Evolutionary conservation across 345 rosid genomes (phyloP), one percentile per base, ranked within the genome.

Genomic region (Excoecaria cochinchinensis): DNA sequence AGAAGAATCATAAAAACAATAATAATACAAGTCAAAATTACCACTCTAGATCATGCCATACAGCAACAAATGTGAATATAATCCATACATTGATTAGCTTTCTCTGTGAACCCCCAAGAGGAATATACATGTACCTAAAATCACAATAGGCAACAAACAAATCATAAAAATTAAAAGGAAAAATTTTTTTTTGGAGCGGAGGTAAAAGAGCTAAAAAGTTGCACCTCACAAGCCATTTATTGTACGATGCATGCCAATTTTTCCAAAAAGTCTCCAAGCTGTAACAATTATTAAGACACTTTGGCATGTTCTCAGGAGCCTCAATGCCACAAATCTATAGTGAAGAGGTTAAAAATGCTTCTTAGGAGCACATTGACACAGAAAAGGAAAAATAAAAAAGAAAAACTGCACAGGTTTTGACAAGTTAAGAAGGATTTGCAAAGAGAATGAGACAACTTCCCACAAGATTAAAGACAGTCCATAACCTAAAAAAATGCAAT

Each of bases 11-110:
- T 14, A 15, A 67, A 75, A 59, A 69, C 66, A 11, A 47, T 24
- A 62, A 1, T 42, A 5, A 31, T 5, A 14, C 7, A 69, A 69
- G 78, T 67, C 6, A n/a, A 36, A 70, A 47, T 71, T 95, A 95
- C 98, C 99, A 95, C 78, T 95, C 98, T 31, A 95, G 83, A 82
- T 95, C 99, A 81, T 95, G 99, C 98, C 99, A 95, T 71, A 95
- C 44, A 31, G 96, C 99, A 76, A 95, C 99, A 84, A 92, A 95
- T 39, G 99, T 92, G 86, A 95, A 92, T 70, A 92, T 87, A 71
- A 87, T 90, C 99, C 99, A 95, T 67, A 95, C 78, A 70, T 88
- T 95, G 71, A 92, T 85, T 65, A 95, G 76, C 89, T 95, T 95
- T 85, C 91, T 90, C 80, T 56, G 88, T 61, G 94, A 80, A 70